Percentiles rank a stretch among this genome's conserved stretches.
phyloP scores from a whole-genome alignment of 768 basidiomycete species.

The Kwoniella europaea region DNA sequence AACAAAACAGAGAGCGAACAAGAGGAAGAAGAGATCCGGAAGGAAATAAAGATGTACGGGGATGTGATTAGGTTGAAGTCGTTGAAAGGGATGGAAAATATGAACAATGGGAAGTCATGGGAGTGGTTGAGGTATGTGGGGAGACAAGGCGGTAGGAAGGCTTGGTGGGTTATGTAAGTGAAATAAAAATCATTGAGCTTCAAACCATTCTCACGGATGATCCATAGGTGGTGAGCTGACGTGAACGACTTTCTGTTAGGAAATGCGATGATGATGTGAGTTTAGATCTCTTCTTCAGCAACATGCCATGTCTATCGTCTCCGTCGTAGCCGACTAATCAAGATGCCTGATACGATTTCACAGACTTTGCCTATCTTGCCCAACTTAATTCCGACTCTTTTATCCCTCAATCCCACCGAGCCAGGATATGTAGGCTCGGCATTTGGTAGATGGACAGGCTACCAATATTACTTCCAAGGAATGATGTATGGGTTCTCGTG shows the following conservation, averaged over 20 bases:
- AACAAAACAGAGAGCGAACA: neutral
- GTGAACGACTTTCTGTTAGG: slow-evolving; percentile 8
- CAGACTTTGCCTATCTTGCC: slow-evolving; percentile 44
- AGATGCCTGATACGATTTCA: slow-evolving; percentile 2
- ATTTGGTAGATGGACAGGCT: slow-evolving; percentile 28
- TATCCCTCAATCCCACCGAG: slow-evolving; percentile 23
- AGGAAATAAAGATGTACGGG: slow-evolving; percentile 32
- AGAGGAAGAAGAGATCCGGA: slow-evolving; percentile 28
- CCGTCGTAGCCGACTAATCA: neutral
- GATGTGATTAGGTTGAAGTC: slow-evolving; percentile 44
- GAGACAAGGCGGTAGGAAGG: slow-evolving; percentile 32
- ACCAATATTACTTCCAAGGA: slow-evolving; percentile 43
- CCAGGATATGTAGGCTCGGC: slow-evolving; percentile 46
- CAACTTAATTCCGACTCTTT: slow-evolving; percentile 40
- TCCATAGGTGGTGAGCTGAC: slow-evolving; percentile 11
- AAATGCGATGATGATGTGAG: slow-evolving; percentile 49
- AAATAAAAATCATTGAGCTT: neutral
- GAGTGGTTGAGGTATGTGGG: slow-evolving; percentile 43
- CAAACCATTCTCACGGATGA: neutral
- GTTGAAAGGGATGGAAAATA: slow-evolving; percentile 41
- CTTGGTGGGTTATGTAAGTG: slow-evolving; percentile 48
- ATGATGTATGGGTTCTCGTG: slow-evolving; percentile 50
- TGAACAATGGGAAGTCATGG: slow-evolving; percentile 48
- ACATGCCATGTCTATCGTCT: neutral
- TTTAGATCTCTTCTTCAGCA: neutral